These are phyloP conservation scores for Neoboletus magnificus DNA, from an alignment of 768 basidiomycete species.

Conservation along the genomic window DNA sequence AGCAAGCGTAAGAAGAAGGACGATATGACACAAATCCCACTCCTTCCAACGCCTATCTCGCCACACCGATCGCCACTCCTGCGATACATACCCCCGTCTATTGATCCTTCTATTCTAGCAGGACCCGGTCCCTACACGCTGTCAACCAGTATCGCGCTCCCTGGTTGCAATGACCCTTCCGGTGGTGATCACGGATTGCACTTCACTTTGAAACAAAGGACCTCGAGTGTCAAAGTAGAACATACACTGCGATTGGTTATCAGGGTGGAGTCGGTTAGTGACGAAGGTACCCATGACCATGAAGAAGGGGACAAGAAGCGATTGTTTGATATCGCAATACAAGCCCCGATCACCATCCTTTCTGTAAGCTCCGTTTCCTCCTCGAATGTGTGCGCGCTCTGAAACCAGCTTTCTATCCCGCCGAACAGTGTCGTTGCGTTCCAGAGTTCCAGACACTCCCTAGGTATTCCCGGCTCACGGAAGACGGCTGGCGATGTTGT, in stretches of 20 bases:
- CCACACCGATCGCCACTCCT: slow-evolving; percentile 30
- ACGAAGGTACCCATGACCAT: slow-evolving; percentile 56
- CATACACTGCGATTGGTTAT: slow-evolving; percentile 82
- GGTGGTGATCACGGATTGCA: slow-evolving; percentile 42
- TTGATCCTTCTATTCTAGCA: slow-evolving; percentile 22
- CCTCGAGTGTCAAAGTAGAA: slow-evolving; percentile 65
- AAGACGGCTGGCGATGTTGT: slow-evolving; percentile 1
- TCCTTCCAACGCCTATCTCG: slow-evolving; percentile 29
- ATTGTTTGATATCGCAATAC: slow-evolving; percentile 84
- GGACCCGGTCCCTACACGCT: slow-evolving; percentile 28
- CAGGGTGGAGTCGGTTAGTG: slow-evolving; percentile 70
- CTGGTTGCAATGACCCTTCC: slow-evolving; percentile 9
- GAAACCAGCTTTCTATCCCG: background rate
- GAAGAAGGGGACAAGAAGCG: slow-evolving; percentile 70
- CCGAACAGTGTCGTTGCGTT: slow-evolving; percentile 71
- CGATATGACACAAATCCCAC: slow-evolving; percentile 10
- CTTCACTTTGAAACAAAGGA: slow-evolving; percentile 68
- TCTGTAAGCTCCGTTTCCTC: slow-evolving; percentile 54
- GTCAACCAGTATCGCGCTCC: slow-evolving; percentile 14
- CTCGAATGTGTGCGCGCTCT: background rate
- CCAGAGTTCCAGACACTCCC: slow-evolving; percentile 79
- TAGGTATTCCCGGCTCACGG: slow-evolving; percentile 52
- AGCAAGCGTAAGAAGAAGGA: slow-evolving; percentile 13
- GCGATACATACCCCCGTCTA: slow-evolving; percentile 6
- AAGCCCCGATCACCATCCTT: slow-evolving; percentile 83